Base-by-base conservation (phyloP, 2,329 filamentous ascomycete genomes). In the Venturia effusa region DNA sequence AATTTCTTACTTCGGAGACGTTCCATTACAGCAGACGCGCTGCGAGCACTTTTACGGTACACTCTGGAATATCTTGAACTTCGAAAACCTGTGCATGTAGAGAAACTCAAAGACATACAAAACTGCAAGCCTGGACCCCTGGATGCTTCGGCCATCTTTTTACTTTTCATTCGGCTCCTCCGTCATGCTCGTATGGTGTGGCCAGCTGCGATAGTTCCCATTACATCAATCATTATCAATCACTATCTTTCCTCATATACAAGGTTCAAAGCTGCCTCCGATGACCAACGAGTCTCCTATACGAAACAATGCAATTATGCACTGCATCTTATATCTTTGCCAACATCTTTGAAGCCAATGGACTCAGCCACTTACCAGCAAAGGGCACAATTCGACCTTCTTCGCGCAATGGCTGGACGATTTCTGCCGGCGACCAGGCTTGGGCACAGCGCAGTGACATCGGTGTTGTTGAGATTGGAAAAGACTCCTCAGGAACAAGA, bases 361-460 rank as follows among this genome's bases (percentile, higher is more conserved):
- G 73, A 78, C 43, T 78, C 77, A 17, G 74, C 75, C 30, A 69
- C 70, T 4, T 69, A 79, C 48, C 84, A 85, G 68, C 80, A 86
- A 68, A 77, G 76, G 64, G 83, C 84, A 5, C 81, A 87, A 64
- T 82, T 86, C 64, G 74, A 79, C 45, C 72, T 87, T 4, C 73
- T 87, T 15, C 74, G 78, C 63, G 79, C 79, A 66, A 87, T 88
- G 84, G 78, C 81, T 32, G 74, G 76, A 24, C 78, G 83, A 10
- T 75, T 82, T 6, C 71, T 87, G 60, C 75, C 78, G 3, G 78
- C 87, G n/a, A 81, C 78, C n/a, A 75, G 80, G 61, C 73, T 76
- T 69, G 85, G 85, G 4, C 87, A 86, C 70, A 77, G 80, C 64
- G 81, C 80, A 34, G 74, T 87, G 19, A 73, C 79, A 40, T 76